Percentiles rank a stretch among this genome's conserved stretches.
phyloP scores from a whole-genome alignment of 2,329 filamentous ascomycete genomes.

The Didymella pinodella region DNA sequence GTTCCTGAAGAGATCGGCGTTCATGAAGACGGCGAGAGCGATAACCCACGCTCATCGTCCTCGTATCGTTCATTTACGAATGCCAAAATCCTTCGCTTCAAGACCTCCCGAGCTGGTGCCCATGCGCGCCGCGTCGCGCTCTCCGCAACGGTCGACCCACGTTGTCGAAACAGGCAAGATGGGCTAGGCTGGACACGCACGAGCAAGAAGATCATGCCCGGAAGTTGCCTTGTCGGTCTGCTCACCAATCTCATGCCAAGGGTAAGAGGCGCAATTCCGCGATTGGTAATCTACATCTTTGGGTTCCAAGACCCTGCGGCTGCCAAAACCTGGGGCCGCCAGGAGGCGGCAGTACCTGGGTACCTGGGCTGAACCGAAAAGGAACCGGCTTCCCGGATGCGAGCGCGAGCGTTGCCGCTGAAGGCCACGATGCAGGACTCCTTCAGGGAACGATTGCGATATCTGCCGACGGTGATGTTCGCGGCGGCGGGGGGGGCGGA shows the following conservation, averaged over 20 bases:
- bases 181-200: not conserved
- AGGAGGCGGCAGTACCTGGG: slow-evolving; percentile 9
- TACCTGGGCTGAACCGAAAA: slow-evolving; percentile 13
- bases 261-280: not conserved
- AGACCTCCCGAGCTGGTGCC: slow-evolving; percentile 2
- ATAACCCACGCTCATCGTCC: not conserved
- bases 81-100: slow-evolving; percentile 6
- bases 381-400: slow-evolving; percentile 12
- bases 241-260: slow-evolving; percentile 4
- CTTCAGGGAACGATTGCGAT: slow-evolving; percentile 10
- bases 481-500: slow-evolving; percentile 21
- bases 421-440: slow-evolving; percentile 4
- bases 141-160: not conserved
- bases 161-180: not conserved
- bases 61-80: slow-evolving; percentile 8
- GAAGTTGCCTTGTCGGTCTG: not conserved
- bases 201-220: not conserved
- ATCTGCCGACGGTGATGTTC: slow-evolving; percentile 13
- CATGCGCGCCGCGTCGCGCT: slow-evolving; percentile 7
- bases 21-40: slow-evolving; percentile 1
- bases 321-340: slow-evolving; percentile 17
- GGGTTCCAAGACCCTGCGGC: slow-evolving; percentile 5
- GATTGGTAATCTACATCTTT: slow-evolving; percentile 11
- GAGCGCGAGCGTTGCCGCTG: slow-evolving; percentile 7
- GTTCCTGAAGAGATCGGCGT: not conserved